phyloP scores from a whole-genome alignment of 768 basidiomycete genomes.

The Paxillus involutus region DNA sequence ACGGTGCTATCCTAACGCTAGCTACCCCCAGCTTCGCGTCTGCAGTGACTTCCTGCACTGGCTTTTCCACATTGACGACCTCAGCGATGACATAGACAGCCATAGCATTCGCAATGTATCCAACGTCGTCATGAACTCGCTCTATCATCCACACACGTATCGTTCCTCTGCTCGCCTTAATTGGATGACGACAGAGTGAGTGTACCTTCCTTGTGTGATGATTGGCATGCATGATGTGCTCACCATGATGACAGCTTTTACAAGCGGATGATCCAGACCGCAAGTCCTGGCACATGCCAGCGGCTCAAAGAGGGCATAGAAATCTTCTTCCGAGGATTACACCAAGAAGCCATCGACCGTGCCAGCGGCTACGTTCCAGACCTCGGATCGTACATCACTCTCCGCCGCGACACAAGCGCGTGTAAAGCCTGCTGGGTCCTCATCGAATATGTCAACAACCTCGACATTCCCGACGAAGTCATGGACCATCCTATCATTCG shows the following conservation, averaged over 20 bases:
- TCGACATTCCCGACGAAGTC: slow-evolving; percentile 78
- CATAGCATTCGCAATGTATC: slow-evolving; percentile 56
- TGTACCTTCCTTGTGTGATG: slow-evolving; percentile 12
- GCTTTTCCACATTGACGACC: slow-evolving; percentile 77
- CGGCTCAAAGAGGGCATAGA: slow-evolving; percentile 80
- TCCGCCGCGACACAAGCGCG: slow-evolving; percentile 81
- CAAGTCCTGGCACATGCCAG: slow-evolving; percentile 61
- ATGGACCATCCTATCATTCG: slow-evolving; percentile 72
- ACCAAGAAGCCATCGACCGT: slow-evolving; percentile 71
- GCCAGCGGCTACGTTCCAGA: slow-evolving; percentile 61
- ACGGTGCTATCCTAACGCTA: slow-evolving; percentile 48
- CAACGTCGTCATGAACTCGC: slow-evolving; percentile 67
- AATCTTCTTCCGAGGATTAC: slow-evolving; percentile 77
- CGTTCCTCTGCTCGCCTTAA: slow-evolving; percentile 55
- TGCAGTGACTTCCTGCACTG: slow-evolving; percentile 78
- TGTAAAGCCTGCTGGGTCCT: slow-evolving; percentile 83
- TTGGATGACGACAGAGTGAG: slow-evolving; percentile 75
- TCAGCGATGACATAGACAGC: slow-evolving; percentile 79
- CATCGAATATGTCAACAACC: slow-evolving; percentile 78
- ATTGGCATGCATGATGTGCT: slow-evolving; percentile 10
- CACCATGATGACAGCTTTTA: slow-evolving; percentile 52
- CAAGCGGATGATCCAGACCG: slow-evolving; percentile 62
- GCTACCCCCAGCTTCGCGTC: slow-evolving; percentile 61
- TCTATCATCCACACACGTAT: slow-evolving; percentile 66
- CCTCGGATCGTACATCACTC: slow-evolving; percentile 76